Conservation (phyloP, 1,139 yeast species). For the Magnusiomyces magnusii region DNA sequence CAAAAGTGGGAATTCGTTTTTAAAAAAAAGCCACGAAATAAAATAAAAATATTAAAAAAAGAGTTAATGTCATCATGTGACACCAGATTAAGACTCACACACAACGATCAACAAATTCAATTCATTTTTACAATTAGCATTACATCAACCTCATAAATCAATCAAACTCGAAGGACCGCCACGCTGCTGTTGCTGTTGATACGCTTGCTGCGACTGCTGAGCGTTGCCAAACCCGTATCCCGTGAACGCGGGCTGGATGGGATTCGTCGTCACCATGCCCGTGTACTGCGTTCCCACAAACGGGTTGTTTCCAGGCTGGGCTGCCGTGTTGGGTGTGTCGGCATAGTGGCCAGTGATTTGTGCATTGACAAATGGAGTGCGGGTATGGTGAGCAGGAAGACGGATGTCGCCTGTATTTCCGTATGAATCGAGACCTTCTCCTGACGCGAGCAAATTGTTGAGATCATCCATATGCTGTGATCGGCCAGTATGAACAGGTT, state of each 20-base stretch:
- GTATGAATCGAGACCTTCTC: slow-evolving; percentile 91
- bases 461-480: slow-evolving; percentile 54
- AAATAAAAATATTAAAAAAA: too few relatives aligned
- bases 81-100: too few relatives aligned
- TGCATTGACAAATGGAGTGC: slow-evolving; percentile 73
- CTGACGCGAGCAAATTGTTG: slow-evolving; percentile 70
- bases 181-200: slow-evolving; percentile 4
- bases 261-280: slow-evolving; percentile 56
- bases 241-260: slow-evolving; percentile 60
- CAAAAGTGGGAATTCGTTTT: neutral
- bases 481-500: slow-evolving; percentile 19
- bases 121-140: too few relatives aligned
- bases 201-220: slow-evolving; percentile 27
- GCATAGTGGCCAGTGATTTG: slow-evolving; percentile 64
- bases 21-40: neutral
- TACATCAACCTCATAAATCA: too few relatives aligned
- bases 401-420: slow-evolving; percentile 90
- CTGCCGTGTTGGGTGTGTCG: neutral
- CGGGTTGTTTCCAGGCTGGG: slow-evolving; percentile 37
- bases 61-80: neutral
- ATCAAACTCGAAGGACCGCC: slow-evolving; percentile 5
- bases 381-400: slow-evolving; percentile 90
- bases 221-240: slow-evolving; percentile 93
- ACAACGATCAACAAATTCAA: too few relatives aligned
- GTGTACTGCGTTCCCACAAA: slow-evolving; percentile 69